Evolutionary conservation across 75 land plant genomes (phyloP), one percentile per base, ranked within the genome.

Genomic region (Pinus taeda): DNA sequence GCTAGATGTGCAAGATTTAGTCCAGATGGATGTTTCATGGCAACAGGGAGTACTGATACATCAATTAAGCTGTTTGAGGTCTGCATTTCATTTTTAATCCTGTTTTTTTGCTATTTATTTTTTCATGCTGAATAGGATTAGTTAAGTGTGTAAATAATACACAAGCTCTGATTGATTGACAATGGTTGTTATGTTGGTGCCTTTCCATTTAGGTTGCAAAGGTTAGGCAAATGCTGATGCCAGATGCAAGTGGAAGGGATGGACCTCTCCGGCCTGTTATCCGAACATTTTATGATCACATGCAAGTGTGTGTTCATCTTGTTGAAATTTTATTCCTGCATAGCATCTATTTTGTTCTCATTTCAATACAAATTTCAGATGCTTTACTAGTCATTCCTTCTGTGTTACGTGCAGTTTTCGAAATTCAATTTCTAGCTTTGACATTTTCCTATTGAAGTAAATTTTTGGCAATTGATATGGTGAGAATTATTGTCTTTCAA

Each of bases 1-100:
- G 96, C 92, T 33, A 81, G 98, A 74, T 95, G 98, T 93, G 98
- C 94, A 77, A 92, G 96, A 45, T 95, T 95, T 77, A 95, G 98
- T 83, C 90, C 91, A 45, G 98, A 95, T 90, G 98, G 98, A 22
- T 83, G 83, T 21, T 90, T 90, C 72, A 77, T 95, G 83, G 98
- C 98, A 67, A 93, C 96, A 73, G 98, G 94, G 57, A 93, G 98
- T 79, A 85, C 98, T 20, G 98, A 95, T 73, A 88, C 83, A 36
- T 95, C 98, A 15, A 93, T 95, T 64, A 95, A 95, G 77, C 90
- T 95, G 13, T 91, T 95, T 91, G 98, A 95, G 96, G 96, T 95
- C 37, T 76, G 75, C 18, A 63, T 66, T 21, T 79, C 49, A 45
- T 30, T 74, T 29, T 21, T 15, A 17, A 33, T 5, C 20, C 17